Base-by-base conservation (phyloP, 2,329 filamentous ascomycete genomes). In the Microdochium trichocladiopsis region DNA sequence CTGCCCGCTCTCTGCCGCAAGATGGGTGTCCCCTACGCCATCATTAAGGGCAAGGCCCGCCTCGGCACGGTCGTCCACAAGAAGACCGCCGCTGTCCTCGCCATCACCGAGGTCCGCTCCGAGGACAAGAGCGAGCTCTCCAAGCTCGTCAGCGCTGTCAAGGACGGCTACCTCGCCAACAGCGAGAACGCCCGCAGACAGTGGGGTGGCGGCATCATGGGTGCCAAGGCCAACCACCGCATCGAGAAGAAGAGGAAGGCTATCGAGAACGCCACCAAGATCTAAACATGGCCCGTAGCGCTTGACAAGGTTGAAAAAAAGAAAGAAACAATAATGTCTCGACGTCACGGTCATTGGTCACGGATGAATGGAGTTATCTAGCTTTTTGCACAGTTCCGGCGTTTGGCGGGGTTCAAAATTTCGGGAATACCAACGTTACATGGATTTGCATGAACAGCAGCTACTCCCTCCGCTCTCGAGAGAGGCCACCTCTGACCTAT, bases 171-270 rank as follows among this genome's bases (percentile, higher is more conserved):
- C 84, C 78, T 89, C 68, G 91, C 95, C 77, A 95, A 95, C 85
- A 89, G 89, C 74, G 93, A 97, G 79, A 88, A 91, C 71, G 76
- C 83, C 68, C 88, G 90, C 76, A 86, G 88, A 74, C 89, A 93
- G 79, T 99, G 95, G 94, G 94, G 95, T 80, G 94, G 94, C 84
- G 95, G 95, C 77, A 96, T 99, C 80, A 96, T 99, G 92, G 81
- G 94, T 69, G 82, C 86, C 73, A 99, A 99, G 90, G 92, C 94
- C 71, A 84, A 83, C 76, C 83, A 81, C 76, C 77, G 77, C 69
- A 81, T 77, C 58, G 75, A 77, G 75, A 96, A 96, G 88, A 90
- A 90, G 82, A 83, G 87, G 78, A 96, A 96, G 88, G 91, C 92
- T 70, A 70, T 94, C 60, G 94, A 97, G 78, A 77, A 76, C 70